Conservation (phyloP, 2,329 filamentous ascomycete species). For the Cladosporium sp. region DNA sequence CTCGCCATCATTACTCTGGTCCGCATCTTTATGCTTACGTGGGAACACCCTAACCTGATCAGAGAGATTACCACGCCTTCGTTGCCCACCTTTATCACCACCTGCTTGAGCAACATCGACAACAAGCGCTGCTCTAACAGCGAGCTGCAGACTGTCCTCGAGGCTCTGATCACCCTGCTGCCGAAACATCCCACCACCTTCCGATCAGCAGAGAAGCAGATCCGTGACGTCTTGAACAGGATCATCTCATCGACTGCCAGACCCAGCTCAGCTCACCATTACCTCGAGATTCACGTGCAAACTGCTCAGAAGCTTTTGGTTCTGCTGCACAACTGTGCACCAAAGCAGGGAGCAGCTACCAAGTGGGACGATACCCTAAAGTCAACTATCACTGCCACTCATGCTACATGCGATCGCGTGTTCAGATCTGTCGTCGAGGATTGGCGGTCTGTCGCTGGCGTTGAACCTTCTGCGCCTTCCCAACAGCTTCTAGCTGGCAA, state of each 20-base stretch:
- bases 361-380: slow-evolving; percentile 72
- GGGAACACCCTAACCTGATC: slow-evolving; percentile 75
- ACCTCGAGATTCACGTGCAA: slow-evolving; percentile 25
- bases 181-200: slow-evolving; percentile 81
- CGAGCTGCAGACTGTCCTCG: slow-evolving; percentile 61
- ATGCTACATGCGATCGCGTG: slow-evolving; percentile 69
- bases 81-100: slow-evolving; percentile 67
- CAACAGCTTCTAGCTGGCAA: slow-evolving; percentile 16
- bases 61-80: slow-evolving; percentile 85
- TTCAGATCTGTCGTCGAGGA: slow-evolving; percentile 77
- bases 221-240: slow-evolving; percentile 36
- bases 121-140: slow-evolving; percentile 30
- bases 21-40: slow-evolving; percentile 77
- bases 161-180: slow-evolving; percentile 67
- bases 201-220: slow-evolving; percentile 67
- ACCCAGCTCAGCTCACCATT: slow-evolving; percentile 12
- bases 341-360: slow-evolving; percentile 70
- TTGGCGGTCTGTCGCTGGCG: slow-evolving; percentile 64
- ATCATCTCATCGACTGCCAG: slow-evolving; percentile 38
- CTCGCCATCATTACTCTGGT: slow-evolving; percentile 72
- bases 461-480: slow-evolving; percentile 22
- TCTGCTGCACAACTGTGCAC: slow-evolving; percentile 72
- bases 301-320: slow-evolving; percentile 63
- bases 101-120: slow-evolving; percentile 63
- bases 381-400: slow-evolving; percentile 59